Evolutionary conservation across 2,329 filamentous ascomycete genomes (phyloP).

Genomic region (Aspergillus hiratsukae): DNA sequence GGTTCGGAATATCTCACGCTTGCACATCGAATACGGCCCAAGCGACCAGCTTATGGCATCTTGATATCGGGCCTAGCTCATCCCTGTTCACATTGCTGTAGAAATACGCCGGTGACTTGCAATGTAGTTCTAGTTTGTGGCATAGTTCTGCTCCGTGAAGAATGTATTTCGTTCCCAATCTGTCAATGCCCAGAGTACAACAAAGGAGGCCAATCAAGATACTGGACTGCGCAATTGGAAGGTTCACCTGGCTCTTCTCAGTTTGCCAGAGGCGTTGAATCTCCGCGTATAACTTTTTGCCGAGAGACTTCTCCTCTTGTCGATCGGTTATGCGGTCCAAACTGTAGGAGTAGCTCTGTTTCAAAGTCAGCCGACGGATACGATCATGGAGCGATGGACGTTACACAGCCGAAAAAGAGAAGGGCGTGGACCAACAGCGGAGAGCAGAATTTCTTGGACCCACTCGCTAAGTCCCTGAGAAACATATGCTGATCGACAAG

Average conservation of each 20-base stretch:
- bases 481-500: constrained; percentile 19
- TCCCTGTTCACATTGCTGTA: background rate
- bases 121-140: constrained; percentile 7
- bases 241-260: constrained; percentile 7
- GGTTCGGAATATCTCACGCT: constrained; percentile 8
- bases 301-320: constrained; percentile 18
- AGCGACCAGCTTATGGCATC: constrained; percentile 17
- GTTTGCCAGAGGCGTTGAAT: constrained; percentile 18
- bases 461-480: constrained; percentile 16
- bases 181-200: constrained; percentile 22
- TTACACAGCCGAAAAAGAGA: constrained; percentile 21
- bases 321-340: constrained; percentile 19
- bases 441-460: constrained; percentile 16
- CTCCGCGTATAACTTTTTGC: constrained; percentile 16
- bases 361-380: constrained; percentile 1
- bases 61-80: constrained; percentile 1
- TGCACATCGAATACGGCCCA: constrained; percentile 22
- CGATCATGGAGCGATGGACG: background rate
- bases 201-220: constrained; percentile 21
- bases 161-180: constrained; percentile 19
- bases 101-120: constrained; percentile 9
- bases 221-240: constrained; percentile 18
- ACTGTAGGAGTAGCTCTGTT: constrained; percentile 20
- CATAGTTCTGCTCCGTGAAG: constrained; percentile 16
- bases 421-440: constrained; percentile 15